Evolutionary conservation across 306 rosid species (phyloP), one percentile per base, ranked within the genome.

Genomic region (Inga oerstediana): DNA sequence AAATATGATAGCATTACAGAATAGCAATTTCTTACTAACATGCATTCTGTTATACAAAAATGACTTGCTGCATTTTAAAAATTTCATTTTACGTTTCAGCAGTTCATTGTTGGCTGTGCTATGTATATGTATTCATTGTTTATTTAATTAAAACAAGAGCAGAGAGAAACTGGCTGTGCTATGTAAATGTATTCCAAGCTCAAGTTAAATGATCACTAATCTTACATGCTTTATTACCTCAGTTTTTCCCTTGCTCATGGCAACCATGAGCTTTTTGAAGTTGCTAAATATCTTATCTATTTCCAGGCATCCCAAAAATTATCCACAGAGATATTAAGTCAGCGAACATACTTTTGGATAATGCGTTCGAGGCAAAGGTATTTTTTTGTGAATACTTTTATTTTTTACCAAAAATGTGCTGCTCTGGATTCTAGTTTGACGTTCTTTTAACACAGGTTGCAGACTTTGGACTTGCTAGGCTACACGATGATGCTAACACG

Each of bases 311-410:
- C 85, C 99, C 99, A 67, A 97, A 78, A 84, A 94, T 97, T 79
- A 97, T 97, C 84, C 98, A 97, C 85, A 87, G 98, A 87, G 99
- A 97, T 83, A 97, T 97, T 62, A 97, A 94, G 83, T 94, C 99
- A 0, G 90, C 98, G 10, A 97, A 97, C 82, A 97, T 97, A 85
- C 94, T 97, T 34, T 76, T 97, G 86, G 98, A 94, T 85, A 81
- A 92, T 78, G 89, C 84, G 41, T 97, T 84, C 68, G 98, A 94
- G 77, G 98, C 98, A 49, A 87, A 91, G 93, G 97, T 87, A 84
- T 20, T 85, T 20, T 85, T 75, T 39, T 68, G 76, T 45, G 35
- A 27, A 46, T 35, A 46, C 54, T 13, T 64, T 37, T 67, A 46
- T 16, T 15, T 43, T 39, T 78, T 39, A 10, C 8, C 19, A 10